Conservation (phyloP, 2,329 filamentous ascomycete genomes). For the Arthroderma uncinatum region DNA sequence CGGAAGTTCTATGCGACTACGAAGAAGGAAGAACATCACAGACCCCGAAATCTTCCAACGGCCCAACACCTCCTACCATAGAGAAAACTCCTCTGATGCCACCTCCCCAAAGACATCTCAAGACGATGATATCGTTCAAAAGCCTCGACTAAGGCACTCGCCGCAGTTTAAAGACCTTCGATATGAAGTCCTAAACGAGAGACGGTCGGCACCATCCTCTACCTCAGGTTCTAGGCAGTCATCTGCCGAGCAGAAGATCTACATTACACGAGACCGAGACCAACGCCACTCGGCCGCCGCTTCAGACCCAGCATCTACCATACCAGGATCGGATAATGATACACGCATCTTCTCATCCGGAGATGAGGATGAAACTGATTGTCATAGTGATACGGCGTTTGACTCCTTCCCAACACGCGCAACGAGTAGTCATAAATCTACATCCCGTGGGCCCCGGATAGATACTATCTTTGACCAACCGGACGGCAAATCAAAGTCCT, state of each 20-base stretch:
- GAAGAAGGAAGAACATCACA: constrained; percentile 32
- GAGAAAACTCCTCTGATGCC: constrained; percentile 11
- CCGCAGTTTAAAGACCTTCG: constrained; percentile 14
- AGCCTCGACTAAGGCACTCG: constrained; percentile 14
- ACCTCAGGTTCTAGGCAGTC: constrained; percentile 5
- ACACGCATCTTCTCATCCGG: constrained; percentile 45
- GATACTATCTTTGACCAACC: constrained; percentile 50
- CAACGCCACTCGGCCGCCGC: constrained; percentile 46
- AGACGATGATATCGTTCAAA: constrained; percentile 7
- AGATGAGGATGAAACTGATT: constrained; percentile 51
- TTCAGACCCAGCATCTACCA: constrained; percentile 49
- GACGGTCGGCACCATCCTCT: constrained; percentile 1
- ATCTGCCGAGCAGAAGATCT: constrained; percentile 1
- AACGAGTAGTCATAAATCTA: constrained; percentile 41
- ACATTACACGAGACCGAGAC: constrained; percentile 15
- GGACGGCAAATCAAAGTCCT: not conserved
- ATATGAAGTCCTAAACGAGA: constrained; percentile 8
- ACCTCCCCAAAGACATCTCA: not conserved
- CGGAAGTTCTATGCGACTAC: constrained; percentile 17
- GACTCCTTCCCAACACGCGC: constrained; percentile 52
- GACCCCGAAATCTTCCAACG: constrained; percentile 30
- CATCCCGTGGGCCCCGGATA: constrained; percentile 46
- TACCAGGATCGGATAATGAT: constrained; percentile 51
- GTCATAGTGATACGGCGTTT: constrained; percentile 51
- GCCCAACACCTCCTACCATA: constrained; percentile 25